These are phyloP conservation scores for Rosa multiflora DNA, from an alignment of 306 rosid genomes.

Conservation along the genomic window DNA sequence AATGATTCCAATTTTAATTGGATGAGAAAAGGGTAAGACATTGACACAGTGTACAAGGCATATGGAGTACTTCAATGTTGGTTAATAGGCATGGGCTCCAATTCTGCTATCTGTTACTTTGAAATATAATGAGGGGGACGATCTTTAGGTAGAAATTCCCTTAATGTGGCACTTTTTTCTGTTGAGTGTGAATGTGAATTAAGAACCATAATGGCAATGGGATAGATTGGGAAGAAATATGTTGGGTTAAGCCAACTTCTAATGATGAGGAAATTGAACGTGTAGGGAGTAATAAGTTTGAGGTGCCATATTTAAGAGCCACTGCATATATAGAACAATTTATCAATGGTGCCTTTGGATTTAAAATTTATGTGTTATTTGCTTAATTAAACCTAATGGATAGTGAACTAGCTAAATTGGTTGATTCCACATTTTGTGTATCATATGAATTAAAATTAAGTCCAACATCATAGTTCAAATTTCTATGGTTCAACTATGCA, in stretches of 20 bases:
- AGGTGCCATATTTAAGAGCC: not conserved
- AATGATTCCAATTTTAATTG: not conserved
- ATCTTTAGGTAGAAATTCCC: not conserved
- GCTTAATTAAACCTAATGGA: too few species aligned
- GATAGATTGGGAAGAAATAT: not conserved
- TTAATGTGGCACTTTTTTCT: not conserved
- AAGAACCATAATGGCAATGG: constrained; percentile 5
- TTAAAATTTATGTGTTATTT: too few species aligned
- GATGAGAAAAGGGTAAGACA: not conserved
- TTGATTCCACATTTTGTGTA: too few species aligned
- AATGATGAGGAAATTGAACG: not conserved
- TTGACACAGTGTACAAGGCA: not conserved
- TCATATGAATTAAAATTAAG: not conserved
- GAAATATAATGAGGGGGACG: not conserved
- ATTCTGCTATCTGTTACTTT: not conserved
- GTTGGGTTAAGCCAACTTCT: not conserved
- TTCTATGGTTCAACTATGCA: not conserved
- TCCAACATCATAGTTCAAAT: not conserved
- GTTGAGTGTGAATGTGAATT: not conserved
- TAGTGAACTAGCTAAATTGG: not conserved
- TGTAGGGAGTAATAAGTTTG: not conserved
- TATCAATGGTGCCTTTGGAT: not conserved
- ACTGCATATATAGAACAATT: not conserved
- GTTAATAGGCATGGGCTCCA: not conserved
- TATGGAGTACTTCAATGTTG: not conserved